Conservation (phyloP, 2,329 filamentous ascomycete species). For the Sclerotinia subarctica region DNA sequence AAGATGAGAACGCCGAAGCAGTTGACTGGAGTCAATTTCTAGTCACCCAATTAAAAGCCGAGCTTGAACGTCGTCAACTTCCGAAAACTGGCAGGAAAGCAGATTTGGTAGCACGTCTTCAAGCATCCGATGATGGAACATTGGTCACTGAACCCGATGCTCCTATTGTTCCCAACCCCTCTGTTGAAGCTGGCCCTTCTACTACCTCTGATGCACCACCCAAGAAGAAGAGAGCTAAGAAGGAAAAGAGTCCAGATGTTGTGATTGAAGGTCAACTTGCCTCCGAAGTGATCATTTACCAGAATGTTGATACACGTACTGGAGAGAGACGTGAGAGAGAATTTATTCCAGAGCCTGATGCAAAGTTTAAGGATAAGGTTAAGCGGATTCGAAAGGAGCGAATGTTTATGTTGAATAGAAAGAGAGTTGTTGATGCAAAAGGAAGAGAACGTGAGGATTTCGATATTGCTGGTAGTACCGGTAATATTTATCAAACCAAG, state of each 20-base stretch:
- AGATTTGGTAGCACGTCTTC: slow-evolving; percentile 65
- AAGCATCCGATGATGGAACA: slow-evolving; percentile 38
- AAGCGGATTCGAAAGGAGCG: slow-evolving; percentile 27
- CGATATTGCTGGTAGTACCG: slow-evolving; percentile 29
- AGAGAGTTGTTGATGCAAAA: slow-evolving; percentile 15
- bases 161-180: not conserved
- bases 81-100: slow-evolving; percentile 65
- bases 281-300: slow-evolving; percentile 14
- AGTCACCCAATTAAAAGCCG: slow-evolving; percentile 70
- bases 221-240: slow-evolving; percentile 19
- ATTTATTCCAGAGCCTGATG: slow-evolving; percentile 25
- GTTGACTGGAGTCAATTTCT: slow-evolving; percentile 53
- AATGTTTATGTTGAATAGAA: slow-evolving; percentile 30
- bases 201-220: slow-evolving; percentile 9
- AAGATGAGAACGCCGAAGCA: slow-evolving; percentile 10
- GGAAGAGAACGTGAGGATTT: slow-evolving; percentile 24
- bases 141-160: not conserved
- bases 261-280: slow-evolving; percentile 25
- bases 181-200: slow-evolving; percentile 3
- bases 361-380: slow-evolving; percentile 25
- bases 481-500: slow-evolving; percentile 25
- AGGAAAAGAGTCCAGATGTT: slow-evolving; percentile 18
- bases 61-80: slow-evolving; percentile 66
- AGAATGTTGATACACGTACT: slow-evolving; percentile 14
- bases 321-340: slow-evolving; percentile 23